Percentiles rank a stretch among this genome's conserved stretches.
These are phyloP conservation scores for Aschersonia sp. DNA, from an alignment of 2,329 filamentous ascomycete genomes.

Conservation along the genomic window DNA sequence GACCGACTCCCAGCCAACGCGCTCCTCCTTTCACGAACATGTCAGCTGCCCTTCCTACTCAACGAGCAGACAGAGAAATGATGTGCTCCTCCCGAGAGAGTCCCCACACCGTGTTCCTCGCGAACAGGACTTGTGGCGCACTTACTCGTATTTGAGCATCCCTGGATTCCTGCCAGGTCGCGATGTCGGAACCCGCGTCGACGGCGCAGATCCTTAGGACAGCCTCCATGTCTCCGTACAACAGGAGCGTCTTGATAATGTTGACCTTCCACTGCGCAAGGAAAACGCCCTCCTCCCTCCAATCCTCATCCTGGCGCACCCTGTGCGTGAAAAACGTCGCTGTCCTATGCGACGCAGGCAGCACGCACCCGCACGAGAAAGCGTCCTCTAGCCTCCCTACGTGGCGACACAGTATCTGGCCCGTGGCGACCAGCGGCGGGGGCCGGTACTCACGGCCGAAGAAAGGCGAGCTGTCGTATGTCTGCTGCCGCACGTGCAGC, in stretches of 20 bases:
- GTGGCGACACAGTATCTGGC: not conserved
- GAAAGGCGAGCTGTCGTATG: not conserved
- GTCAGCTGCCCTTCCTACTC: not conserved
- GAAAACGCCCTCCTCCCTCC: not conserved
- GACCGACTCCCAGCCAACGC: conserved; percentile 8
- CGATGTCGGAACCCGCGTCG: not conserved
- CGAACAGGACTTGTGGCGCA: too few species aligned
- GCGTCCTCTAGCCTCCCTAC: too few species aligned
- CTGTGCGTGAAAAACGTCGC: not conserved
- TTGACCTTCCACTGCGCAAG: conserved; percentile 5
- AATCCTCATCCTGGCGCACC: not conserved
- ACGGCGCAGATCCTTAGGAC: conserved; percentile 7
- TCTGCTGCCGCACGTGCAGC: not conserved
- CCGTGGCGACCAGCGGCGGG: not conserved
- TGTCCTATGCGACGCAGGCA: not conserved
- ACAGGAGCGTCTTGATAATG: conserved; percentile 9
- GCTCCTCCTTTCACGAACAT: not conserved
- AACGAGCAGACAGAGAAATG: too few species aligned
- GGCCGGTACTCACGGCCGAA: not conserved
- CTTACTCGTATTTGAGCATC: not conserved
- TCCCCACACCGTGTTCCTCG: too few species aligned
- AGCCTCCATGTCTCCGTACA: conserved; percentile 9
- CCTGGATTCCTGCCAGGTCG: not conserved
- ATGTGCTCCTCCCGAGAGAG: too few species aligned
- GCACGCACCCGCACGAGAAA: not conserved